Percentiles rank a stretch among this genome's conserved stretches.
phyloP scores from a whole-genome alignment of 2,329 filamentous ascomycete species.

The Verticillium nonalfalfae region DNA sequence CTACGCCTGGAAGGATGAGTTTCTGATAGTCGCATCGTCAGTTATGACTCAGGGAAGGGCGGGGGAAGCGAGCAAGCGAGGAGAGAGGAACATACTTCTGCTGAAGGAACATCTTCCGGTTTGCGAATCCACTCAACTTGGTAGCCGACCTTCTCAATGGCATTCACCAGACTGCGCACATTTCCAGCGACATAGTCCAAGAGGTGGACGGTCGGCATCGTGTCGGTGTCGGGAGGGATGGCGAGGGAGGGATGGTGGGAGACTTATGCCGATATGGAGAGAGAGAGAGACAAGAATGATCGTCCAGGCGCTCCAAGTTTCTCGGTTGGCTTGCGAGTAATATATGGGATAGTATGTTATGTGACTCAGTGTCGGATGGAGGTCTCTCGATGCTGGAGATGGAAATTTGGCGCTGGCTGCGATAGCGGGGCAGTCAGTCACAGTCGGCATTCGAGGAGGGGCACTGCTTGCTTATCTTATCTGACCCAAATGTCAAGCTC shows the following conservation, averaged over 20 bases:
- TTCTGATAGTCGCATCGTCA: slow-evolving; percentile 46
- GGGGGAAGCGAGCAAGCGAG: neutral
- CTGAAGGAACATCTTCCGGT: slow-evolving; percentile 76
- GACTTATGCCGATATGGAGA: neutral
- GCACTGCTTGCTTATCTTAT: slow-evolving; percentile 4
- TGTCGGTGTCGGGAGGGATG: neutral
- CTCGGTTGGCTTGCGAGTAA: neutral
- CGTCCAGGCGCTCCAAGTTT: neutral
- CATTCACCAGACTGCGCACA: slow-evolving; percentile 91
- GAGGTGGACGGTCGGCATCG: slow-evolving; percentile 72
- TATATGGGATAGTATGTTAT: neutral
- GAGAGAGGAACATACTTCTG: slow-evolving; percentile 57
- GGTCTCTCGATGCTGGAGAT: neutral
- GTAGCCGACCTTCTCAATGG: slow-evolving; percentile 92
- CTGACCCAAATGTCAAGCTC: neutral
- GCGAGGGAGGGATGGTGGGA: neutral
- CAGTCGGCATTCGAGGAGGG: neutral
- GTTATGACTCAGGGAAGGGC: slow-evolving; percentile 4
- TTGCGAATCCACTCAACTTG: slow-evolving; percentile 85
- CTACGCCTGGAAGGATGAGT: slow-evolving; percentile 92
- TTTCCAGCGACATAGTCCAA: slow-evolving; percentile 93
- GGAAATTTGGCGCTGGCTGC: slow-evolving; percentile 10
- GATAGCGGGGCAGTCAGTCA: slow-evolving; percentile 18
- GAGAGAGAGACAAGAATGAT: neutral
- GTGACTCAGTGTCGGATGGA: neutral